These are phyloP conservation scores for Candida buenavistaensis DNA, from an alignment of 1,139 yeast genomes.

Conservation along the genomic window DNA sequence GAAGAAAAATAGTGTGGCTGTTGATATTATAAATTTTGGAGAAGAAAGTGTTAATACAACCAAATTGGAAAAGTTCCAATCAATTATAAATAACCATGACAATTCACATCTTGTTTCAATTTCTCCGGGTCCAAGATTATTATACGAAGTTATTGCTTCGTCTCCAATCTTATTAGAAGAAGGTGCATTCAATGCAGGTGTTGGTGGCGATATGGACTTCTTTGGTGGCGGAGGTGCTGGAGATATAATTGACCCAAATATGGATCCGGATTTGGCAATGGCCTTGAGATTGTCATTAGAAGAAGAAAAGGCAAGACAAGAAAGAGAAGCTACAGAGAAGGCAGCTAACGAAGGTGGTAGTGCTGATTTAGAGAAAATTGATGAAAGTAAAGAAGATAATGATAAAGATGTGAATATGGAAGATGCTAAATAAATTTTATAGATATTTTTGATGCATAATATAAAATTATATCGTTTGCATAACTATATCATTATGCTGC, in stretches of 20 bases:
- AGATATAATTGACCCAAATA: conserved; percentile 78
- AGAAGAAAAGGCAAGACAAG: conserved; percentile 80
- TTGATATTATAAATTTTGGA: conserved; percentile 91
- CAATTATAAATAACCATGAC: conserved; percentile 71
- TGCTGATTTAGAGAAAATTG: conserved; percentile 33
- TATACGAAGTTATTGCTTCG: conserved; percentile 71
- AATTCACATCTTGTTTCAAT: conserved; percentile 84
- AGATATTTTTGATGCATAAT: conserved; percentile 3
- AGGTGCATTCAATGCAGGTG: conserved; percentile 30
- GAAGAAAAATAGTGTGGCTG: conserved; percentile 90
- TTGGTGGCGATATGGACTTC: conserved; percentile 30
- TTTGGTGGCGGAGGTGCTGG: conserved; percentile 46
- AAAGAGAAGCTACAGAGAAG: conserved; percentile 49
- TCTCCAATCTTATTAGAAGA: conserved; percentile 68
- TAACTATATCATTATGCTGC: conserved; percentile 14
- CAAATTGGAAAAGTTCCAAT: conserved; percentile 77
- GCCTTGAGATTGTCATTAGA: conserved; percentile 85
- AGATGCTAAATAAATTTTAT: conserved; percentile 12
- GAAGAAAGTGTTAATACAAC: conserved; percentile 78
- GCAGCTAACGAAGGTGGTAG: conserved; percentile 32
- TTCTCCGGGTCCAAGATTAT: conserved; percentile 82
- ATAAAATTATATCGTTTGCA: conserved; percentile 8
- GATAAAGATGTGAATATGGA: conserved; percentile 17
- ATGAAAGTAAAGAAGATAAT: conserved; percentile 30
- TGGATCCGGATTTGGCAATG: conserved; percentile 96